These are phyloP conservation scores for Fusarium aywerte DNA, from an alignment of 2,329 filamentous ascomycete genomes.

Conservation along the genomic window DNA sequence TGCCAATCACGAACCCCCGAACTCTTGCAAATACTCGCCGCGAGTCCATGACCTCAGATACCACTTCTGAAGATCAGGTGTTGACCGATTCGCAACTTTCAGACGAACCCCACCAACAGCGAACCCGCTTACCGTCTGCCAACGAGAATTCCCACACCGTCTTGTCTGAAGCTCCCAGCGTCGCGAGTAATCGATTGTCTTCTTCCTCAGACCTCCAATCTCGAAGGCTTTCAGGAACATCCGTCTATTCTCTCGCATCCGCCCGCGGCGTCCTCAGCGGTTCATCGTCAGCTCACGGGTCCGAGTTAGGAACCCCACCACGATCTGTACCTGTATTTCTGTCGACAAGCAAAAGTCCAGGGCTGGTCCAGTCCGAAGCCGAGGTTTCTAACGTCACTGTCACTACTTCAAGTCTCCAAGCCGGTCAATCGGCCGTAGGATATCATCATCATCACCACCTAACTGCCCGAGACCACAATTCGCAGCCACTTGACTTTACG, in stretches of 20 bases:
- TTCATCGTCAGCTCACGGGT: conserved; percentile 63
- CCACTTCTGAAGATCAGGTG: conserved; percentile 53
- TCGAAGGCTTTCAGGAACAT: conserved; percentile 78
- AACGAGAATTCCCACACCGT: conserved; percentile 45
- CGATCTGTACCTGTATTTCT: conserved; percentile 60
- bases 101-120: conserved; percentile 59
- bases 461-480: conserved; percentile 55
- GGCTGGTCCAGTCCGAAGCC: conserved; percentile 61
- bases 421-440: conserved; percentile 55
- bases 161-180: conserved; percentile 62
- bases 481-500: conserved; percentile 58
- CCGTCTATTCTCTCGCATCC: conserved; percentile 75
- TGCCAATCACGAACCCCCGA: conserved; percentile 54
- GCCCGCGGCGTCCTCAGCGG: conserved; percentile 62
- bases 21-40: conserved; percentile 56
- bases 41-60: conserved; percentile 57
- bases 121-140: conserved; percentile 52
- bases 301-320: conserved; percentile 57
- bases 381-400: conserved; percentile 64
- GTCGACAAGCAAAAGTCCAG: conserved; percentile 56
- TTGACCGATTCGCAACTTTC: conserved; percentile 55
- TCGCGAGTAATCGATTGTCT: conserved; percentile 51
- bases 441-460: conserved; percentile 56
- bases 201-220: conserved; percentile 64
- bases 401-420: conserved; percentile 60